Conservation (phyloP, 805 yeast genomes). For the Scheffersomyces lignosus region DNA sequence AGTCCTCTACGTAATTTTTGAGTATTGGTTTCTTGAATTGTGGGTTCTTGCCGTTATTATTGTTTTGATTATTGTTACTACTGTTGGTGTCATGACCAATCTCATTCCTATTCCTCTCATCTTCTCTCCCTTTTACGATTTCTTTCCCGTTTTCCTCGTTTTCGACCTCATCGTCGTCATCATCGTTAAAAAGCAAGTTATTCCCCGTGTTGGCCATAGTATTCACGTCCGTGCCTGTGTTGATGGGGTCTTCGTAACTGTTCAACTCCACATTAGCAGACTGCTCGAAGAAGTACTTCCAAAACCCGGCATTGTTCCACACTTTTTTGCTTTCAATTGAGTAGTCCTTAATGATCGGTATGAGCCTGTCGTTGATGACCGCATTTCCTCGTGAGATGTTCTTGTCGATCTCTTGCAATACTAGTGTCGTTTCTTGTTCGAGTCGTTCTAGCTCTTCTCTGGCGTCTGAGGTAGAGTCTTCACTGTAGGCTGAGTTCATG, state of each 20-base stretch:
- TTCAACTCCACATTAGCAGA: constrained; percentile 66
- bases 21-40: constrained; percentile 14
- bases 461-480: constrained; percentile 13
- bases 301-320: constrained; percentile 67
- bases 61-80: not conserved
- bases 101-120: not conserved
- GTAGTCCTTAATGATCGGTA: constrained; percentile 67
- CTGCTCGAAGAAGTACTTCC: constrained; percentile 77
- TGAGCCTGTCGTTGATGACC: constrained; percentile 62
- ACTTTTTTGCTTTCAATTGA: constrained; percentile 57
- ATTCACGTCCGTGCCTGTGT: constrained; percentile 19
- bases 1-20: constrained; percentile 20
- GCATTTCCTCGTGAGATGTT: constrained; percentile 68
- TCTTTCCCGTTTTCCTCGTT: no score
- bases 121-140: constrained; percentile 9
- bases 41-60: constrained; percentile 2
- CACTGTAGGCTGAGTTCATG: constrained; percentile 10
- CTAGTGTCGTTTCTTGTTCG: constrained; percentile 77
- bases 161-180: constrained; percentile 18
- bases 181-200: constrained; percentile 10
- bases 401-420: constrained; percentile 76
- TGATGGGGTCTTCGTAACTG: constrained; percentile 47
- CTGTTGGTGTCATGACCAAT: not conserved
- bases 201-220: constrained; percentile 18
- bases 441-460: constrained; percentile 53